Conservation (phyloP, 2,329 filamentous ascomycete species). For the Aspergillus neotritici region DNA sequence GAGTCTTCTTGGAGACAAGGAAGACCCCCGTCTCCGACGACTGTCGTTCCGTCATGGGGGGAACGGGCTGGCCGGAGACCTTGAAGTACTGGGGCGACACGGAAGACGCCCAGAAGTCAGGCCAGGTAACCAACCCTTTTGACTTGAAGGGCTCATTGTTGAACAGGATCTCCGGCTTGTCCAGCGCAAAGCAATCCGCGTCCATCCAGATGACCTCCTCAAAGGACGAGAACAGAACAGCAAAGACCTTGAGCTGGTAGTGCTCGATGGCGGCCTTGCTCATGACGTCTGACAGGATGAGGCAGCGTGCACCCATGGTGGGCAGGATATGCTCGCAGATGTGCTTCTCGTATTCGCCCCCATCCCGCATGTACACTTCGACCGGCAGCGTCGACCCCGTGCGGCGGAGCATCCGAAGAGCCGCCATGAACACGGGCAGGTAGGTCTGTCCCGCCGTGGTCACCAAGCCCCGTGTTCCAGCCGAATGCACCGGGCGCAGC, state of each 20-base stretch:
- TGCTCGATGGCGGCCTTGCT: constrained; percentile 35
- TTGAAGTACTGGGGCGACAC: constrained; percentile 40
- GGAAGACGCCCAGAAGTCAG: constrained; percentile 48
- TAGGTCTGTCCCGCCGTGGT: constrained; percentile 46
- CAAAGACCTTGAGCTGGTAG: constrained; percentile 53
- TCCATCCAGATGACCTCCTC: constrained; percentile 55
- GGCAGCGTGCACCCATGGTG: constrained; percentile 37
- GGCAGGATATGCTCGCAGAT: constrained; percentile 39
- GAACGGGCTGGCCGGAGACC: constrained; percentile 33
- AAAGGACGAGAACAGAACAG: constrained; percentile 54
- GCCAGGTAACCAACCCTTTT: constrained; percentile 52
- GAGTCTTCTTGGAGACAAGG: constrained; percentile 33
- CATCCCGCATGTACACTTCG: constrained; percentile 39
- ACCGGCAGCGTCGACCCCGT: constrained; percentile 48
- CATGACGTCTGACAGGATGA: constrained; percentile 41
- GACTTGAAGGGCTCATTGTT: constrained; percentile 46
- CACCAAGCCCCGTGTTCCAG: constrained; percentile 45
- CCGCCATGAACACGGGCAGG: constrained; percentile 47
- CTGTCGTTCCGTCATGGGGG: constrained; percentile 30
- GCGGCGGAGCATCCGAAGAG: constrained; percentile 49
- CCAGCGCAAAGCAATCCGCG: constrained; percentile 49
- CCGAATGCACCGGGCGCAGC: constrained; percentile 31
- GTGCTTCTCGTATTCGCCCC: constrained; percentile 35
- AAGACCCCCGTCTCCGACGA: constrained; percentile 35
- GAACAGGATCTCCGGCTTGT: constrained; percentile 44